A percentile compares a stretch with the other conserved stretches of the same genome.
Conservation (phyloP, 179 eudicot species). For the Spergularia azorica region DNA sequence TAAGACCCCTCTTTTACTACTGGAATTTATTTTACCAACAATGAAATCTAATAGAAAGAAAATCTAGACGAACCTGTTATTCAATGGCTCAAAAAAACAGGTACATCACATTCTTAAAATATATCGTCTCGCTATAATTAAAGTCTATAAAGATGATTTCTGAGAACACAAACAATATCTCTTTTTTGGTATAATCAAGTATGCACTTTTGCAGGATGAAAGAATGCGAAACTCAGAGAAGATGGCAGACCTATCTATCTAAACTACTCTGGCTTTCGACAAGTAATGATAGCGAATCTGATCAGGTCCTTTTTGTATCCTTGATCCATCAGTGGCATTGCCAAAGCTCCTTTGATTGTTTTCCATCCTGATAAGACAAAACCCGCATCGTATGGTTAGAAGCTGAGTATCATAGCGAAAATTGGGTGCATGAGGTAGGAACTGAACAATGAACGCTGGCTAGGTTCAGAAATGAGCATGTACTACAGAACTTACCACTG, state of each 20-base stretch:
- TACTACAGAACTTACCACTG: constrained; percentile 51
- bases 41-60: no score
- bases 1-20: no score
- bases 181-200: neutral
- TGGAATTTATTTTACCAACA: no score
- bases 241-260: neutral
- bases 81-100: no score
- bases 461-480: neutral
- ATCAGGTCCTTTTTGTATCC: constrained; percentile 76
- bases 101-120: no score
- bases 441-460: neutral
- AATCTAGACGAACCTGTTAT: no score
- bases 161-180: neutral
- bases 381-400: neutral
- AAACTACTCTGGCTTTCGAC: constrained; percentile 54
- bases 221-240: neutral
- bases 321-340: constrained; percentile 81
- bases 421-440: neutral
- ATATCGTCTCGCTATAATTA: neutral
- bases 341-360: constrained; percentile 78
- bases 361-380: constrained; percentile 63
- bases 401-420: neutral
- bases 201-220: neutral
- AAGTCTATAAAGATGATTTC: neutral
- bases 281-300: constrained; percentile 77